Conservation (phyloP, 345 rosid genomes). For the Reutealis trisperma region DNA sequence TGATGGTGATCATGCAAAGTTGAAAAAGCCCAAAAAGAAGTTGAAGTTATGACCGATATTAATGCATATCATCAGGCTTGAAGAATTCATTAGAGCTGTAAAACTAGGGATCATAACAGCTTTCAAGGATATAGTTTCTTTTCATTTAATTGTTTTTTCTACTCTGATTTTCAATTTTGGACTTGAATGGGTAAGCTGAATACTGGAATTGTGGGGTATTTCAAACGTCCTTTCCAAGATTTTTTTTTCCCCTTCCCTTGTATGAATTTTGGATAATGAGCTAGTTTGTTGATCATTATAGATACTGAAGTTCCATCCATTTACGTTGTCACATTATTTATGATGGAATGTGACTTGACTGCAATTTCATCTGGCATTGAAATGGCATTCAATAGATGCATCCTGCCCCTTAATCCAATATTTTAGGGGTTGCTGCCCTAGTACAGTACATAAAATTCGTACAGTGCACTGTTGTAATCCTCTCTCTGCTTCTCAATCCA, state of each 20-base stretch:
- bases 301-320: not conserved
- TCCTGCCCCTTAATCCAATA: no score
- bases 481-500: no score
- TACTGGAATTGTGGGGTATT: not conserved
- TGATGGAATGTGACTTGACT: not conserved
- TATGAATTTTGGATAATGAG: not conserved
- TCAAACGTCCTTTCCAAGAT: not conserved
- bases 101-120: not conserved
- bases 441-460: no score
- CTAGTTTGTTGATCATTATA: not conserved
- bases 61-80: not conserved
- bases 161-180: not conserved
- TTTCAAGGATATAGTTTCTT: not conserved
- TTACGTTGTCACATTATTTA: not conserved
- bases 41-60: slow-evolving; percentile 9
- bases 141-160: no score
- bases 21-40: slow-evolving; percentile 17
- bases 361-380: not conserved
- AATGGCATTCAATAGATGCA: no score
- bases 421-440: no score
- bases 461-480: no score
- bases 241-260: not conserved
- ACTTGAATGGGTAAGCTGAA: not conserved
- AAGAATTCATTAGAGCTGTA: not conserved
- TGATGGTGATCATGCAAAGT: slow-evolving; percentile 8